Conservation (phyloP, 768 basidiomycete species). For the Amanita inopinata region DNA sequence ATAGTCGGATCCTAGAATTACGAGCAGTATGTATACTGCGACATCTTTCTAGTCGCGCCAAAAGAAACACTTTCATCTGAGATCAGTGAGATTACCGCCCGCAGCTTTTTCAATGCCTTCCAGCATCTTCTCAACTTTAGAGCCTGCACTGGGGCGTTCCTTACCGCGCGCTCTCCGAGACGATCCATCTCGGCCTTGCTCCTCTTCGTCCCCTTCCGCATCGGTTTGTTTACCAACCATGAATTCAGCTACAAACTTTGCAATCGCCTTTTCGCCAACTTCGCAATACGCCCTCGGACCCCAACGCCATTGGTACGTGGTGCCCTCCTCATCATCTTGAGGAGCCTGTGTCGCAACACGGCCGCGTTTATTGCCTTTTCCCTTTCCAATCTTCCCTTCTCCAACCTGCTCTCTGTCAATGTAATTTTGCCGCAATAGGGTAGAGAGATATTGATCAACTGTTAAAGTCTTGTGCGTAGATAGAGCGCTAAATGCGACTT, state of each 20-base stretch:
- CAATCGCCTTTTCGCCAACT: constrained; percentile 70
- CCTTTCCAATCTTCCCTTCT: constrained; percentile 25
- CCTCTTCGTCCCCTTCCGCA: constrained; percentile 25
- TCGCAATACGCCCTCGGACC: constrained; percentile 73
- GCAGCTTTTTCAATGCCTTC: constrained; percentile 55
- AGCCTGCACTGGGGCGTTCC: constrained; percentile 20
- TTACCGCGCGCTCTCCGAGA: constrained; percentile 13
- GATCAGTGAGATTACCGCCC: constrained; percentile 42
- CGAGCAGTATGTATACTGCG: background rate
- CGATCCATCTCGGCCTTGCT: constrained; percentile 21
- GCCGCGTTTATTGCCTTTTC: constrained; percentile 39
- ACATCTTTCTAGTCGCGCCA: too few species aligned
- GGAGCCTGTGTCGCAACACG: constrained; percentile 36
- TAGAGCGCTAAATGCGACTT: constrained; percentile 41
- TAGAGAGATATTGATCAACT: constrained; percentile 57
- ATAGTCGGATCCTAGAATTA: background rate
- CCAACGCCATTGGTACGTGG: constrained; percentile 75
- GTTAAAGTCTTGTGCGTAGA: constrained; percentile 41
- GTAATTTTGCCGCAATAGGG: constrained; percentile 63
- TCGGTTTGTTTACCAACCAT: constrained; percentile 42
- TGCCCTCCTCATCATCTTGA: constrained; percentile 28
- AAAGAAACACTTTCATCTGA: constrained; percentile 17
- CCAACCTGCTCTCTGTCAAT: constrained; percentile 59
- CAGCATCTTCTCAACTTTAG: constrained; percentile 35
- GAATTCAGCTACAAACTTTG: constrained; percentile 70